phyloP scores from a whole-genome alignment of 177 flowering plant species.

The Vitis hybrid region DNA sequence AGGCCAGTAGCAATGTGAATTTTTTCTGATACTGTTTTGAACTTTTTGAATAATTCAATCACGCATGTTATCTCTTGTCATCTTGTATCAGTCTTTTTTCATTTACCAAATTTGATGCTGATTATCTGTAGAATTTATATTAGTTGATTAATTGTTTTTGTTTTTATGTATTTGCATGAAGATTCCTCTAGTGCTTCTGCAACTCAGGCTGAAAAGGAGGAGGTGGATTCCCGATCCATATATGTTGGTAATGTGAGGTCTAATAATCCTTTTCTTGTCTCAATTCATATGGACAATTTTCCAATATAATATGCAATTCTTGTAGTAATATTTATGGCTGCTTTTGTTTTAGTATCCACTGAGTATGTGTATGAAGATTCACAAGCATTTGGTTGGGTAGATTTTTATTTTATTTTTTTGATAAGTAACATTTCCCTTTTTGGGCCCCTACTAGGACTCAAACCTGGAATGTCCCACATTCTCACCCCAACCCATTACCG shows the following conservation, averaged over 20 bases:
- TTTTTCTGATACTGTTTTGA: not conserved
- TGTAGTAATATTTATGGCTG: not conserved
- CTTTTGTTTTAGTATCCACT: not conserved
- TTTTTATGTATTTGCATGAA: slow-evolving; percentile 17
- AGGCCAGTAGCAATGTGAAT: too few species aligned
- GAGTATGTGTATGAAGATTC: not conserved
- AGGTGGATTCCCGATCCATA: slow-evolving; percentile 86
- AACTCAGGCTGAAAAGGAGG: slow-evolving; percentile 88
- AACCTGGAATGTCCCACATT: too few species aligned
- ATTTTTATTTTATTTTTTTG: too few species aligned
- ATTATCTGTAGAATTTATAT: not conserved
- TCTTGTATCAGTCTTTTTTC: not conserved
- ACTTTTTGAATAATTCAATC: not conserved
- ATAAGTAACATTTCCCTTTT: too few species aligned
- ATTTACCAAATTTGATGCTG: not conserved
- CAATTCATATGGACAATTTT: not conserved
- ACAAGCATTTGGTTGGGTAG: not conserved
- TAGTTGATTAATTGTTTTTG: not conserved
- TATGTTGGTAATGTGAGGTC: slow-evolving; percentile 96
- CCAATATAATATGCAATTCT: not conserved
- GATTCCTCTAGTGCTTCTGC: slow-evolving; percentile 64
- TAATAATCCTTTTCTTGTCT: slow-evolving; percentile 12
- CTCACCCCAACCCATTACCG: too few species aligned
- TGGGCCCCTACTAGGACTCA: too few species aligned
- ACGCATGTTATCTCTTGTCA: not conserved